Conservation (phyloP, 2,329 filamentous ascomycete species). For the Pseudomassariella vexata region DNA sequence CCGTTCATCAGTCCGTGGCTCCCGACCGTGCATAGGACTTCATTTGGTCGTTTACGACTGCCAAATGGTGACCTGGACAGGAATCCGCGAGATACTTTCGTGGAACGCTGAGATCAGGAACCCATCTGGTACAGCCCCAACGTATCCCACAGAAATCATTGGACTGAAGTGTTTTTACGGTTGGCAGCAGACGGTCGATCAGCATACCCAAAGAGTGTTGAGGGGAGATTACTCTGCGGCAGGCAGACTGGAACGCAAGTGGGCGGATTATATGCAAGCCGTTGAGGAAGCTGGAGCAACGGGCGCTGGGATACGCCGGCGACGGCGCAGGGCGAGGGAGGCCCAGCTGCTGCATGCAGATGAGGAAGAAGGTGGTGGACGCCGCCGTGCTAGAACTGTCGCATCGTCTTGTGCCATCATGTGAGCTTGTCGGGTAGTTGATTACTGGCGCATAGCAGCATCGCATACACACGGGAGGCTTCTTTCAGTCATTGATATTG, state of each 20-base stretch:
- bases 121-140: conserved; percentile 32
- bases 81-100: conserved; percentile 78
- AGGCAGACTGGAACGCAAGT: conserved; percentile 76
- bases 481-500: too few species aligned
- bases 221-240: conserved; percentile 71
- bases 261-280: conserved; percentile 91
- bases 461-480: too few species aligned
- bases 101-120: conserved; percentile 72
- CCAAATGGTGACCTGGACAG: conserved; percentile 86
- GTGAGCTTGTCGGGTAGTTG: conserved; percentile 37
- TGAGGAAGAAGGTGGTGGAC: conserved; percentile 66
- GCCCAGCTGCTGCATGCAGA: conserved; percentile 74
- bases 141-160: conserved; percentile 74
- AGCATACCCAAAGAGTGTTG: conserved; percentile 83
- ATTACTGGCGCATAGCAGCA: too few species aligned
- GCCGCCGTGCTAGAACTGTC: conserved; percentile 59
- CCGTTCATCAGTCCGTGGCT: conserved; percentile 31
- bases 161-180: conserved; percentile 90
- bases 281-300: conserved; percentile 73
- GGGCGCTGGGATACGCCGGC: conserved; percentile 60
- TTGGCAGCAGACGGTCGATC: conserved; percentile 91
- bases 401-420: conserved; percentile 55
- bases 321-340: conserved; percentile 73
- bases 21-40: conserved; percentile 55
- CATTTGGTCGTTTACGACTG: conserved; percentile 86